Conservation (phyloP, 2,329 filamentous ascomycete genomes). For the Niveomyces coronatus region DNA sequence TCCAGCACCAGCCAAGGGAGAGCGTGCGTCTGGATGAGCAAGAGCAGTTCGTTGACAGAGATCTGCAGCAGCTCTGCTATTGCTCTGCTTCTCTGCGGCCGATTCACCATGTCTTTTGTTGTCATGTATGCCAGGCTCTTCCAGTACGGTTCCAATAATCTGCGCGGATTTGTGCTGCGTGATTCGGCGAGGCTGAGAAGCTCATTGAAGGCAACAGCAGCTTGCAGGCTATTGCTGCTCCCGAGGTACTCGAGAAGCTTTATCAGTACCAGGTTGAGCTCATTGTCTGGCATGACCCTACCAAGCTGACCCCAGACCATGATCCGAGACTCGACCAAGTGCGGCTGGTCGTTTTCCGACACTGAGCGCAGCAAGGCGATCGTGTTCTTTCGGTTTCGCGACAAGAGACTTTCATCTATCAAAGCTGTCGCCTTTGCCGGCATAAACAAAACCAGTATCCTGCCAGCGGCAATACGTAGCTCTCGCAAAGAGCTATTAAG, state of each 20-base stretch:
- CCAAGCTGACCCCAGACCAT: conserved; percentile 81
- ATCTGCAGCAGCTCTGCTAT: conserved; percentile 74
- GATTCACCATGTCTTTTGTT: conserved; percentile 68
- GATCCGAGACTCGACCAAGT: conserved; percentile 73
- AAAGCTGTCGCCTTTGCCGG: conserved; percentile 16
- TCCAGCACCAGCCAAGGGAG: conserved; percentile 78
- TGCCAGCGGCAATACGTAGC: conserved; percentile 68
- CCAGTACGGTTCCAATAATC: conserved; percentile 82
- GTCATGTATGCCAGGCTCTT: conserved; percentile 70
- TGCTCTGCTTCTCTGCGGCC: conserved; percentile 72
- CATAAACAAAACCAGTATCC: conserved; percentile 57
- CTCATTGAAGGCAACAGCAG: conserved; percentile 74
- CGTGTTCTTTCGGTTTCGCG: conserved; percentile 50
- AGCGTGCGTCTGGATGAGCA: conserved; percentile 68
- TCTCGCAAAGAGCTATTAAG: conserved; percentile 79
- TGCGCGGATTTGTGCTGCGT: conserved; percentile 49
- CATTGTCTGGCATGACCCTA: conserved; percentile 64
- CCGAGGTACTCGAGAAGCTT: conserved; percentile 81
- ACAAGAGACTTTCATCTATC: conserved; percentile 17
- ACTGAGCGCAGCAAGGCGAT: conserved; percentile 63
- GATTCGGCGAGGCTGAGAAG: conserved; percentile 61
- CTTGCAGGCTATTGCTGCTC: conserved; percentile 68
- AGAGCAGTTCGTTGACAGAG: conserved; percentile 62
- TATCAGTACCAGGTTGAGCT: conserved; percentile 77
- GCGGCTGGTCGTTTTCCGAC: conserved; percentile 55